Conservation (phyloP, 768 basidiomycete species). For the Calocybe indica region DNA sequence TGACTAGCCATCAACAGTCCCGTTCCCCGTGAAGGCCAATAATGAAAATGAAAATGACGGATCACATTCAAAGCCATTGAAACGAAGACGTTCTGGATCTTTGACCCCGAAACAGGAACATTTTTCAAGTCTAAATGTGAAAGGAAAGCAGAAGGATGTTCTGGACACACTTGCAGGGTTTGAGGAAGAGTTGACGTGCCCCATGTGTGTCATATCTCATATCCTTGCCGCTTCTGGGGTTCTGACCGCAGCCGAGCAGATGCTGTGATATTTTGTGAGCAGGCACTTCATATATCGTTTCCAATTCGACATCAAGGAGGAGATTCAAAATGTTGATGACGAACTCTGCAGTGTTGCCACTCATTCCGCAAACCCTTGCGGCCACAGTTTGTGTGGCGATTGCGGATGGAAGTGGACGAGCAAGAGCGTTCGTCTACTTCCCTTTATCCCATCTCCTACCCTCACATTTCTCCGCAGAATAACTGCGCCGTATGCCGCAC, state of each 20-base stretch:
- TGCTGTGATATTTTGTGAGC: conserved; percentile 70
- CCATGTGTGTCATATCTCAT: conserved; percentile 41
- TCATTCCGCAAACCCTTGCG: conserved; percentile 65
- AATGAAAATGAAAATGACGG: too few species aligned
- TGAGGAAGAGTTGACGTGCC: conserved; percentile 63
- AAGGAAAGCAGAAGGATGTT: conserved; percentile 26
- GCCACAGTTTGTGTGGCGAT: conserved; percentile 66
- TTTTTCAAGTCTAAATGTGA: conserved; percentile 35
- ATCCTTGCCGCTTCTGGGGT: conserved; percentile 1
- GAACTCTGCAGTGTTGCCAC: conserved; percentile 42
- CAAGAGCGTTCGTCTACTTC: conserved; percentile 36
- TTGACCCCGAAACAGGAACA: conserved; percentile 2
- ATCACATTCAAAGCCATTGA: background rate
- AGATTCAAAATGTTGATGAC: conserved; percentile 1
- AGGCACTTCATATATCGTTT: background rate
- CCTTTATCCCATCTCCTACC: conserved; percentile 1
- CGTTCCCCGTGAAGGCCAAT: too few species aligned
- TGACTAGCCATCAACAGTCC: too few species aligned
- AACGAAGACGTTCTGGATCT: conserved; percentile 7
- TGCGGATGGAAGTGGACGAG: conserved; percentile 59
- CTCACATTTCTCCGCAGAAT: conserved; percentile 20
- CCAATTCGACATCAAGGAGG: background rate
- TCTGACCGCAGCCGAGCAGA: conserved; percentile 26
- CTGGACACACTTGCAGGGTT: conserved; percentile 34
- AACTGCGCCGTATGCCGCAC: conserved; percentile 61